Conservation (phyloP, 768 basidiomycete species). For the Suillus sp. region DNA sequence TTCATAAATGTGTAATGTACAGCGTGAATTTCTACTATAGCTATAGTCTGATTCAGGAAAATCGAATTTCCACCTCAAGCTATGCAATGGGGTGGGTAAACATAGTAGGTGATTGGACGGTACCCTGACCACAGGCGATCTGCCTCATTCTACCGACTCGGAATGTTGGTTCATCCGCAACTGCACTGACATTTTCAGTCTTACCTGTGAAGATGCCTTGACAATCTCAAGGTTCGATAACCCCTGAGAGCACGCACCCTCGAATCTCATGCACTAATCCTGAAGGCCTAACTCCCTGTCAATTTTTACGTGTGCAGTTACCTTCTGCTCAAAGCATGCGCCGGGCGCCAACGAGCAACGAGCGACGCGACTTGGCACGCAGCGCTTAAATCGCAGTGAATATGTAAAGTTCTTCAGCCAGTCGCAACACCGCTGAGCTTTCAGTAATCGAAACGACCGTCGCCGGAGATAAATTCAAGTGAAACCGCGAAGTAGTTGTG, state of each 20-base stretch:
- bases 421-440: neutral
- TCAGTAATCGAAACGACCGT: neutral
- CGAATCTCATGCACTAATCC: constrained; percentile 26
- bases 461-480: neutral
- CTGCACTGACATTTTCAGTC: constrained; percentile 1
- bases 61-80: neutral
- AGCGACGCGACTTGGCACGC: neutral
- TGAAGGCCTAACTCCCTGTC: constrained; percentile 30
- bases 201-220: neutral
- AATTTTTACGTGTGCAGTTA: constrained; percentile 31
- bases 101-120: neutral
- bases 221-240: neutral
- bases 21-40: neutral
- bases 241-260: constrained; percentile 22
- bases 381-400: no score
- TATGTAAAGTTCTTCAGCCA: neutral
- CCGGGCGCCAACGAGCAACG: neutral
- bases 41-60: constrained; percentile 3
- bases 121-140: neutral
- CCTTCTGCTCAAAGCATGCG: constrained; percentile 2
- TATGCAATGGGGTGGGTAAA: neutral
- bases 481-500: neutral
- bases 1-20: neutral
- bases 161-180: constrained; percentile 3
- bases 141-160: constrained; percentile 3